Conservation (phyloP, 179 eudicot genomes). For the Spergularia azorica region DNA sequence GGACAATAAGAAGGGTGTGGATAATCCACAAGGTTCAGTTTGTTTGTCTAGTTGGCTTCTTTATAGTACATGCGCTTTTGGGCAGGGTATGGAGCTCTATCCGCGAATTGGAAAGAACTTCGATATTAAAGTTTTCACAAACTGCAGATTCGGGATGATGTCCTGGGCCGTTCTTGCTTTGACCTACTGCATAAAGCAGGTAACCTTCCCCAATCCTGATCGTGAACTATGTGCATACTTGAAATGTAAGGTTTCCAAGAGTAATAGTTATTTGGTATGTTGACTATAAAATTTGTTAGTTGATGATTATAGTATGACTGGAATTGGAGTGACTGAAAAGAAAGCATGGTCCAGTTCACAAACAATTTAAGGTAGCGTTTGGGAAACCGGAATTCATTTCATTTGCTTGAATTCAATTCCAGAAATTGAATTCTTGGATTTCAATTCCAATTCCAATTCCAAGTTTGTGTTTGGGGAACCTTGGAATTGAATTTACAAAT, state of each 20-base stretch:
- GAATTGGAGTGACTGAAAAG: not conserved
- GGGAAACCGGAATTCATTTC: no score
- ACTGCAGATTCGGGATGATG: constrained; percentile 99
- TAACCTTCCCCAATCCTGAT: constrained; percentile 16
- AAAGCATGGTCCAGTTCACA: not conserved
- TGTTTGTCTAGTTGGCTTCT: not conserved
- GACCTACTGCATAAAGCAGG: constrained; percentile 98
- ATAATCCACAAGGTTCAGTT: constrained; percentile 1
- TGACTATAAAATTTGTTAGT: not conserved
- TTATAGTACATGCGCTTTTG: constrained; percentile 16
- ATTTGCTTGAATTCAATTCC: no score
- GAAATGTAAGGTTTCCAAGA: not conserved
- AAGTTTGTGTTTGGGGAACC: no score
- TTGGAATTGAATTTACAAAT: no score
- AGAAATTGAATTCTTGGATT: no score
- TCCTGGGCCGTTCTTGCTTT: constrained; percentile 98
- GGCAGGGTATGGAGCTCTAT: constrained; percentile 98
- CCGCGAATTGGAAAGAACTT: constrained; percentile 93
- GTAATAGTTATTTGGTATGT: not conserved
- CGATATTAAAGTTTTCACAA: constrained; percentile 93
- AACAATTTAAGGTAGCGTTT: no score
- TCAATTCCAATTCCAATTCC: no score
- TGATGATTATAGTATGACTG: not conserved
- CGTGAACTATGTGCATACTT: constrained; percentile 12
- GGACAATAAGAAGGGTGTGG: not conserved